Evolutionary conservation across 2,329 filamentous ascomycete genomes (phyloP), one percentile per base, ranked within the genome.

Genomic region (Arthrobotrys pseudoclavata): DNA sequence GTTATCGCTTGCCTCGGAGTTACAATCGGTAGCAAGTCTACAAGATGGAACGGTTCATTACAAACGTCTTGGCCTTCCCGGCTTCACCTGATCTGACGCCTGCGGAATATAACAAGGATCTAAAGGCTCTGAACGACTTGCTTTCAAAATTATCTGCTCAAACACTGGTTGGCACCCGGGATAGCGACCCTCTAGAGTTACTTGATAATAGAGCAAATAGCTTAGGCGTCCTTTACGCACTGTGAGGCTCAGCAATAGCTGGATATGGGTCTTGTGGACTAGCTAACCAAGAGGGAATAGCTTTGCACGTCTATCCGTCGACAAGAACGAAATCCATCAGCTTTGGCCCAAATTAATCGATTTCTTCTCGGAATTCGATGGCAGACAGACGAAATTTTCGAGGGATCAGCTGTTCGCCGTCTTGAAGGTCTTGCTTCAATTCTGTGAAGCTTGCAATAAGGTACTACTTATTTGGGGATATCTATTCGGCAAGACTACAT

Each of bases 331-430:
- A 42, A 70, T 66, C 24, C 69, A 72, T 20, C 42, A 31, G 15
- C 37, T 72, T 12, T 72, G 75, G 69, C 69, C 75, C 5, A 75
- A 61, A 2, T 83, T 83, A 53, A 69, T 84, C 42, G 22, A 83
- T 81, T 9, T 68, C 37, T 71, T 77, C 20, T 77, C 74, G 24
- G 74, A 77, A 18, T 88, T 87, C 79, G 87, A 89, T 81, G 84
- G 86, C 1, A 82, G 87, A 52, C 87, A 89, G 81, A 84, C 88
- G 20, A 85, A 87, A 76, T 89, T 88, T 82, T 84, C 85, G 20
- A 87, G 86, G n/a, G 80, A 83, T 0, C 83, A 87, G 67, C 86
- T 87, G 81, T 83, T 82, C 60, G 82, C 81, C 34, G 82, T 89
- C 20, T 82, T 88, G 12, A 85, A 85, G 20, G 84, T 67, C 83